A percentile compares a stretch with the other conserved stretches of the same genome.
Conservation (phyloP, 2,329 filamentous ascomycete genomes). For the Fusarium veterinarium region DNA sequence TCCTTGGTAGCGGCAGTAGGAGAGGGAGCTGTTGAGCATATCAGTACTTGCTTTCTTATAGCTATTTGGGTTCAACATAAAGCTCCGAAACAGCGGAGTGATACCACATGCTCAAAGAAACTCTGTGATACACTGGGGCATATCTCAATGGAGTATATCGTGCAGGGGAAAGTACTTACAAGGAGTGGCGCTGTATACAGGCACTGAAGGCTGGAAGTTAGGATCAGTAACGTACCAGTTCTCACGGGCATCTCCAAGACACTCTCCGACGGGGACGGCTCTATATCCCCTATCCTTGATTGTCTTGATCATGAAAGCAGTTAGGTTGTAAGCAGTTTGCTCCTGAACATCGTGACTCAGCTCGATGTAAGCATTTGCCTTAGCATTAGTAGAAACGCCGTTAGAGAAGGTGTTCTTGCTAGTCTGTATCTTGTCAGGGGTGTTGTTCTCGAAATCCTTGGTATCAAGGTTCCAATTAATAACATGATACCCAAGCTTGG, state of each 20-base stretch:
- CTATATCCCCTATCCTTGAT: slow-evolving; percentile 56
- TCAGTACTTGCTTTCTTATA: not conserved
- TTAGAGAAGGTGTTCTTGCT: slow-evolving; percentile 53
- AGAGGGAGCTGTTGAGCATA: slow-evolving; percentile 2
- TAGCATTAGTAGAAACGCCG: slow-evolving; percentile 48
- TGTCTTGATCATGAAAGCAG: slow-evolving; percentile 55
- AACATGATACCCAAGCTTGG: slow-evolving; percentile 64
- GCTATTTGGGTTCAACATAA: not conserved
- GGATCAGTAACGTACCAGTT: slow-evolving; percentile 61
- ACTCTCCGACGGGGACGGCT: slow-evolving; percentile 67
- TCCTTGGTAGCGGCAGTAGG: slow-evolving; percentile 36
- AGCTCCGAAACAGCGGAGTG: not conserved
- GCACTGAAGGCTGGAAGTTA: slow-evolving; percentile 35
- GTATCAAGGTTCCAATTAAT: slow-evolving; percentile 70
- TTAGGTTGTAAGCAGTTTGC: slow-evolving; percentile 56
- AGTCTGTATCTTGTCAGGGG: slow-evolving; percentile 59
- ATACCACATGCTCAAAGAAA: not conserved
- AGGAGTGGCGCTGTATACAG: not conserved
- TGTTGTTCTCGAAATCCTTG: slow-evolving; percentile 66
- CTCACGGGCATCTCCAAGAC: slow-evolving; percentile 60
- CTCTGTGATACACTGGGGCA: not conserved
- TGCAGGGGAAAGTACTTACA: not conserved
- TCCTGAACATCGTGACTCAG: slow-evolving; percentile 64
- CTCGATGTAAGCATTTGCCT: slow-evolving; percentile 56
- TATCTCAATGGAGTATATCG: not conserved